Percentiles rank a stretch among this genome's conserved stretches.
phyloP scores from a whole-genome alignment of 2,329 filamentous ascomycete species.

The Ophiostoma montium region DNA sequence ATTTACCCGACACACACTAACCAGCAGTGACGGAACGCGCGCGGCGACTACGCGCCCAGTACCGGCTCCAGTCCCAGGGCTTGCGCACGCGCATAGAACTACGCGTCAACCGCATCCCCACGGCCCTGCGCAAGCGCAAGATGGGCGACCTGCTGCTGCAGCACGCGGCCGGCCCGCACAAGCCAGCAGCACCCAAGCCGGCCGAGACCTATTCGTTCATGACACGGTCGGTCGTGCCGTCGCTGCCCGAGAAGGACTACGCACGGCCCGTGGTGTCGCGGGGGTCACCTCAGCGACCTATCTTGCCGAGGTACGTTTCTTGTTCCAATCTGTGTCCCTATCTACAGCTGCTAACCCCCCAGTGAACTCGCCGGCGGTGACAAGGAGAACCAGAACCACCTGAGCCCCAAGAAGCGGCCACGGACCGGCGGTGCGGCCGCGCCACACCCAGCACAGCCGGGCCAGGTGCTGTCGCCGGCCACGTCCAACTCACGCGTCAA shows the following conservation, averaged over 20 bases:
- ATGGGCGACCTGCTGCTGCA: conserved; percentile 64
- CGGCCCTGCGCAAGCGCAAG: conserved; percentile 59
- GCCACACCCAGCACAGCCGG: conserved; percentile 18
- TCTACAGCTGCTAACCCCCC: conserved; percentile 18
- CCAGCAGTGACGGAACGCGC: conserved; percentile 71
- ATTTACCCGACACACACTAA: neutral
- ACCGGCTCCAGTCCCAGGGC: conserved; percentile 74
- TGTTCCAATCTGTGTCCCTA: neutral
- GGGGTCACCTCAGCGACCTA: conserved; percentile 16
- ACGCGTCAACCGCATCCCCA: conserved; percentile 83
- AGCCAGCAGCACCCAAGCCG: conserved; percentile 18
- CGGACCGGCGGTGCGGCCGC: conserved; percentile 29
- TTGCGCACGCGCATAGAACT: conserved; percentile 79
- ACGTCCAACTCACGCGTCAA: conserved; percentile 65
- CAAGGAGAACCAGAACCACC: conserved; percentile 59
- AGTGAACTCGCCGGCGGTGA: conserved; percentile 53
- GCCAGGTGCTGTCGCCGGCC: conserved; percentile 64
- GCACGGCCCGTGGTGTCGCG: conserved; percentile 3
- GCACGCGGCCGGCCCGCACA: conserved; percentile 28
- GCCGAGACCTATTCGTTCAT: conserved; percentile 5
- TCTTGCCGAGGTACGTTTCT: conserved; percentile 33
- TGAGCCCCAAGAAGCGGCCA: conserved; percentile 55
- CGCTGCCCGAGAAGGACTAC: conserved; percentile 36
- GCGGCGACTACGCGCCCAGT: conserved; percentile 76
- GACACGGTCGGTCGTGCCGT: conserved; percentile 23